Evolutionary conservation across 2,329 filamentous ascomycete species (phyloP).

Genomic region (Aspergillus tamarii): DNA sequence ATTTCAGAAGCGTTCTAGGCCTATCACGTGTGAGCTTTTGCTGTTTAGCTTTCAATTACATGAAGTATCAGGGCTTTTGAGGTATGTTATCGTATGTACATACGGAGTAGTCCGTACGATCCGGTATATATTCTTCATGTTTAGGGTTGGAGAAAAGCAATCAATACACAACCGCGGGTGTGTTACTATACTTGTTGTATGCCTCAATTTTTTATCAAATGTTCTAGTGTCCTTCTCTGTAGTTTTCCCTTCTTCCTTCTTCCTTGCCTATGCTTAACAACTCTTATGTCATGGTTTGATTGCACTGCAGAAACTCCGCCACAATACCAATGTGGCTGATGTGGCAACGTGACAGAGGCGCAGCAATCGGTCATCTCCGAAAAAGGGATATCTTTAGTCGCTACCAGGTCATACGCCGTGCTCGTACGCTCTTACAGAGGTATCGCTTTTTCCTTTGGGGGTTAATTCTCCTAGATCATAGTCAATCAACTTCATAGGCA

Average conservation of each 20-base stretch:
- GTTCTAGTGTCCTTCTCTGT: background rate
- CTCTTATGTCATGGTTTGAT: background rate
- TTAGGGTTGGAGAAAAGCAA: background rate
- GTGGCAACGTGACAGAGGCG: slow-evolving; percentile 13
- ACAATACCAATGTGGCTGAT: slow-evolving; percentile 13
- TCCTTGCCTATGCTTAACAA: background rate
- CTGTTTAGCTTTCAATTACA: background rate
- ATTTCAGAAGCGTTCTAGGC: too few species aligned
- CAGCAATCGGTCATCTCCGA: slow-evolving; percentile 17
- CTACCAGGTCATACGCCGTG: slow-evolving; percentile 5
- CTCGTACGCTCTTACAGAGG: slow-evolving; percentile 5
- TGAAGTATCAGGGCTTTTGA: background rate
- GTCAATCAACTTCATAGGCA: background rate
- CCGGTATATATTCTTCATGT: background rate
- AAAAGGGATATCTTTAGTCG: background rate
- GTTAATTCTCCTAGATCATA: background rate
- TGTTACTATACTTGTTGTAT: background rate
- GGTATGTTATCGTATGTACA: background rate
- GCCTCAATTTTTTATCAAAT: background rate
- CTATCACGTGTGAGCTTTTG: background rate
- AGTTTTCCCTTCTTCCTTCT: background rate
- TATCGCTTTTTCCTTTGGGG: background rate
- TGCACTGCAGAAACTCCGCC: slow-evolving; percentile 16
- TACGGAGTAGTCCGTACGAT: background rate
- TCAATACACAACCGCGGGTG: background rate